A percentile compares a stretch with the other conserved stretches of the same genome.
Evolutionary conservation across 768 basidiomycete species (phyloP).

Genomic region (Grammothele lineata): DNA sequence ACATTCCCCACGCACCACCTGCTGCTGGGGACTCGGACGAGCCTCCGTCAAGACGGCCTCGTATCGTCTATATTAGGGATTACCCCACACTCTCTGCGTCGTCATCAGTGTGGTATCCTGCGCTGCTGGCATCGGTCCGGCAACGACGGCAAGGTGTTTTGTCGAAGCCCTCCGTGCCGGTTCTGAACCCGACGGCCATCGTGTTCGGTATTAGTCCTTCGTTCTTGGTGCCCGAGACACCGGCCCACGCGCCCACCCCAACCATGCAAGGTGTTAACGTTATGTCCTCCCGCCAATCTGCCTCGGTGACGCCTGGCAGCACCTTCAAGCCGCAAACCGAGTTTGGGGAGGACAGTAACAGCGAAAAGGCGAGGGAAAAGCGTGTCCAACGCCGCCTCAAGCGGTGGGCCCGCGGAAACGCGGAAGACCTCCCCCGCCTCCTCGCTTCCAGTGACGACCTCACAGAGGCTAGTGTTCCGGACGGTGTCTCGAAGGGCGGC

Average conservation of each 20-base stretch:
- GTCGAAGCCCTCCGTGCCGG: slow-evolving; percentile 53
- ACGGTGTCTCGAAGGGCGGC: slow-evolving; percentile 14
- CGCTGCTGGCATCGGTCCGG: slow-evolving; percentile 74
- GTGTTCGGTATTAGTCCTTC: slow-evolving; percentile 86
- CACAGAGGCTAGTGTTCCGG: no score
- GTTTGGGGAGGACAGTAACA: slow-evolving; percentile 63
- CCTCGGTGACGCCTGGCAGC: slow-evolving; percentile 30
- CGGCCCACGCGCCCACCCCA: slow-evolving; percentile 24
- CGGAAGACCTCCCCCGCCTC: slow-evolving; percentile 59
- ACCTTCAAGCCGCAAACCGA: slow-evolving; percentile 40
- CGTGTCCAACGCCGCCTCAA: slow-evolving; percentile 67
- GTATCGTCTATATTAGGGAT: slow-evolving; percentile 82
- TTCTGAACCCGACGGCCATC: slow-evolving; percentile 70
- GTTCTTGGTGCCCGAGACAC: slow-evolving; percentile 45
- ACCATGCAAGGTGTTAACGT: slow-evolving; percentile 35
- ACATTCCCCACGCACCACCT: slow-evolving; percentile 36
- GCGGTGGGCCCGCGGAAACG: slow-evolving; percentile 69
- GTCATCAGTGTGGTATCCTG: slow-evolving; percentile 75
- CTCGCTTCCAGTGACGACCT: slow-evolving; percentile 34
- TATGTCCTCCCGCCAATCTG: slow-evolving; percentile 31
- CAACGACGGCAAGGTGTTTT: slow-evolving; percentile 66
- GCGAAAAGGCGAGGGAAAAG: slow-evolving; percentile 65
- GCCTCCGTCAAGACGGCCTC: slow-evolving; percentile 40
- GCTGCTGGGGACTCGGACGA: slow-evolving; percentile 24
- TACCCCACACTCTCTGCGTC: slow-evolving; percentile 71